Base-by-base conservation (phyloP, 2,329 filamentous ascomycete species). In the Hortaea werneckii region DNA sequence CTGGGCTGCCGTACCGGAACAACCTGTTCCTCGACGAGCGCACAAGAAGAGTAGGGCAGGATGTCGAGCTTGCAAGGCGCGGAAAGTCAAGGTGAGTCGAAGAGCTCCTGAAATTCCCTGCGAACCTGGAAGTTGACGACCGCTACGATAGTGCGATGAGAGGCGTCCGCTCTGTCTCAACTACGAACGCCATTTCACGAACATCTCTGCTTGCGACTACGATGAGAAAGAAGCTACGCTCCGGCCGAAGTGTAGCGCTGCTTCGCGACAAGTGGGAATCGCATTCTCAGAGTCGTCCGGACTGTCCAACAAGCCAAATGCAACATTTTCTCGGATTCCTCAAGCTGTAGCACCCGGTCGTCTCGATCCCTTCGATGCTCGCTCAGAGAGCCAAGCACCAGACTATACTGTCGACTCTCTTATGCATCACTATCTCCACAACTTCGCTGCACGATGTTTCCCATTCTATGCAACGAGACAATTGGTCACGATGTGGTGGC, bases 31-130 rank as follows among this genome's bases (percentile, higher is more conserved):
- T 5, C 28, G 42, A 9, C 37, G 46, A 5, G 29, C 42, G 6
- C 46, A 48, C 39, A 49, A 39, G 37, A 55, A 56, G 53, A 51
- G 50, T 45, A 58, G 57, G 44, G 46, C 53, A 20, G 48, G 41
- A 1, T 38, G 29, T 47, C 27, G 42, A n/a, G 45, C 42, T 6
- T 48, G 46, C 29, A 41, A 45, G 34, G 10, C 5, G 20, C 37
- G 42, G 11, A 45, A 48, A 28, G 42, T 45, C 6, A 48, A 48
- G 46, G 42, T 42, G 38, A 12, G 45, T 12, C 12, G 6, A 4
- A 3, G 6, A 9, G n/a, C 41, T 11, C 35, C 10, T n/a, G 29
- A 42, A 29, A 32, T 42, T 34, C 9, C 10, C 11, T 40, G n/a
- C 44, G 41, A 40, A 46, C 35, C 28, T n/a, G 37, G 11, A 7